phyloP scores from a whole-genome alignment of 2,329 filamentous ascomycete genomes.

The Metarhizium brunneum region DNA sequence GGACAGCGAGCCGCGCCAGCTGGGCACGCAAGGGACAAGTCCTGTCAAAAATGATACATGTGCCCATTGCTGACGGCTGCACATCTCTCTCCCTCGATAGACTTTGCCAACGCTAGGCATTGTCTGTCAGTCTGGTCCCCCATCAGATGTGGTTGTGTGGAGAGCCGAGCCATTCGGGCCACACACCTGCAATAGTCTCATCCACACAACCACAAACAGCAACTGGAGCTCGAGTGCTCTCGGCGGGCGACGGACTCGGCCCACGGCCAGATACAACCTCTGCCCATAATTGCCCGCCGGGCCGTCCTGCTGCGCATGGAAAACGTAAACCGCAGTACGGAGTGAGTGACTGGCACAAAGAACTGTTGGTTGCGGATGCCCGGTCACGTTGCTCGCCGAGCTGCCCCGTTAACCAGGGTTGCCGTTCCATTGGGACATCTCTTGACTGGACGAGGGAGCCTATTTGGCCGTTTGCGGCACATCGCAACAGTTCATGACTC shows the following conservation, averaged over 20 bases:
- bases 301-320: neutral
- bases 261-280: neutral
- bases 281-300: neutral
- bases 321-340: neutral
- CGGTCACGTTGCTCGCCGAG: neutral
- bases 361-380: neutral
- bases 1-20: neutral
- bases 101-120: neutral
- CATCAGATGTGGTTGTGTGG: neutral
- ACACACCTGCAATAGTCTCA: neutral
- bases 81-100: neutral
- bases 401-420: constrained; percentile 2
- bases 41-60: neutral
- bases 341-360: constrained; percentile 1
- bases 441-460: neutral
- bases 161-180: neutral
- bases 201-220: neutral
- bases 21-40: neutral
- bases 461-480: constrained; percentile 4
- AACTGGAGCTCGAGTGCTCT: neutral
- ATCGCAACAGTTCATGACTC: neutral
- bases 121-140: neutral
- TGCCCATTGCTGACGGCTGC: neutral
- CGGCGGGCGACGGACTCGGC: neutral
- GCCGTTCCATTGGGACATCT: constrained; percentile 6